Evolutionary conservation across 2,329 filamentous ascomycete genomes (phyloP).

Genomic region (Beauveria sp.): DNA sequence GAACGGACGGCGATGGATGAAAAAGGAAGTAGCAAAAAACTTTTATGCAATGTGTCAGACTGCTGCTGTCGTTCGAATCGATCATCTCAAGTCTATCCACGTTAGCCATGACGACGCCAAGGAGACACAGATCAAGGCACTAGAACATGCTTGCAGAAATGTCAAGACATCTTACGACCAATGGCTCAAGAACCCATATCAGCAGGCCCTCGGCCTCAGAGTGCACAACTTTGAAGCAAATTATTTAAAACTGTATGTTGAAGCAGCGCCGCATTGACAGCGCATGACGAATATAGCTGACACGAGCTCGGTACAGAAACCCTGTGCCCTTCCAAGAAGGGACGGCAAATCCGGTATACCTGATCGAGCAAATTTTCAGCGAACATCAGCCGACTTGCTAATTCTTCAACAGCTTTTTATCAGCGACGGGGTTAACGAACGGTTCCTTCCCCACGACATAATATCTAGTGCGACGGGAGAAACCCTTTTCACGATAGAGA

Average conservation of each 20-base stretch:
- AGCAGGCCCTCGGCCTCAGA: not conserved
- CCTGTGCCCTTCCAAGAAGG: not conserved
- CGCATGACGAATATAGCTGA: not conserved
- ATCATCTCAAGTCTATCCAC: not conserved
- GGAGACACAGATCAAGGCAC: not conserved
- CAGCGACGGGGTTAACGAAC: not conserved
- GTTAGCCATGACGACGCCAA: not conserved
- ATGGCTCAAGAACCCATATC: slow-evolving; percentile 7
- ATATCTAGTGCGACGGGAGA: not conserved
- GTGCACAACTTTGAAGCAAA: not conserved
- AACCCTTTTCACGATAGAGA: not conserved
- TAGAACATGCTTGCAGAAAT: not conserved
- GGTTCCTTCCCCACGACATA: not conserved
- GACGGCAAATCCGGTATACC: not conserved
- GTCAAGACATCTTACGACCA: slow-evolving; percentile 8
- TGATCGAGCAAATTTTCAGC: not conserved
- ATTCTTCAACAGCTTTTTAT: not conserved
- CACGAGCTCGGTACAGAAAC: not conserved
- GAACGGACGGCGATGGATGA: not conserved
- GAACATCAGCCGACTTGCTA: not conserved
- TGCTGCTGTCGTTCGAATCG: not conserved
- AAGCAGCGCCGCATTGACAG: no score
- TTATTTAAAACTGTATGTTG: not conserved
- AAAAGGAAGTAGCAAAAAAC: not conserved
- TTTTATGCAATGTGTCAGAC: not conserved